These are phyloP conservation scores for Penicillium bialowiezense DNA, from an alignment of 495 filamentous ascomycete genomes.

Conservation along the genomic window DNA sequence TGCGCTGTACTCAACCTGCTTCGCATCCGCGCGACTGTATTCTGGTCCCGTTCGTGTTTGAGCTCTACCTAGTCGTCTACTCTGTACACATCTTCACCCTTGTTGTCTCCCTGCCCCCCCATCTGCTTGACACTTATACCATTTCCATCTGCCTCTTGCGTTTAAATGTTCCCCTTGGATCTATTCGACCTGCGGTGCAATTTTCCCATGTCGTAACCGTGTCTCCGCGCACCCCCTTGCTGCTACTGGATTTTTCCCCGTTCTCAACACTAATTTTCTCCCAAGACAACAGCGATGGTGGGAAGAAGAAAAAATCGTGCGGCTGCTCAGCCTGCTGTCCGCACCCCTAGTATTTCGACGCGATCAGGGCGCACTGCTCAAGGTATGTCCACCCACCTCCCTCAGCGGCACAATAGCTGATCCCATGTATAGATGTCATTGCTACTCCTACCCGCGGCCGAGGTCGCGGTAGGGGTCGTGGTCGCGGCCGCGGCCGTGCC, in stretches of 20 bases:
- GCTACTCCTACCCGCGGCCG: constrained; percentile 15
- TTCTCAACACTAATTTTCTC: constrained; percentile 3
- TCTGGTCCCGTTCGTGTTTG: neutral
- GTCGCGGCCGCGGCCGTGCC: constrained; percentile 6
- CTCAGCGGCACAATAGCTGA: constrained; percentile 1
- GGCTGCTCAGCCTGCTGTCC: constrained; percentile 9
- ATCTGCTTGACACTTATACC: no score
- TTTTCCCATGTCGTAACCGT: neutral
- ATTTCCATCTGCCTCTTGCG: neutral
- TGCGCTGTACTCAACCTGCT: neutral
- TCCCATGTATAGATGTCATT: constrained; percentile 6
- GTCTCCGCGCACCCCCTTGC: constrained; percentile 7
- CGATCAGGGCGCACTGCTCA: constrained; percentile 20
- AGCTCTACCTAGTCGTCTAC: neutral
- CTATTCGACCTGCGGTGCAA: neutral
- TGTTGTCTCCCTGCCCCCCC: neutral
- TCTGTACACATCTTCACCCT: neutral
- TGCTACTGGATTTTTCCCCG: constrained; percentile 5
- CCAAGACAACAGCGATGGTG: constrained; percentile 33
- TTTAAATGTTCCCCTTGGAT: neutral
- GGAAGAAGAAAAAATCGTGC: constrained; percentile 25
- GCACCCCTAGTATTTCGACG: constrained; percentile 19
- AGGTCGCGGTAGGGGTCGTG: constrained; percentile 20
- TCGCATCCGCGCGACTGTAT: neutral
- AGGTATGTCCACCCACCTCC: constrained; percentile 9